Conservation (phyloP, 176 grass and related monocot genomes). For the Eleusine coracana region DNA sequence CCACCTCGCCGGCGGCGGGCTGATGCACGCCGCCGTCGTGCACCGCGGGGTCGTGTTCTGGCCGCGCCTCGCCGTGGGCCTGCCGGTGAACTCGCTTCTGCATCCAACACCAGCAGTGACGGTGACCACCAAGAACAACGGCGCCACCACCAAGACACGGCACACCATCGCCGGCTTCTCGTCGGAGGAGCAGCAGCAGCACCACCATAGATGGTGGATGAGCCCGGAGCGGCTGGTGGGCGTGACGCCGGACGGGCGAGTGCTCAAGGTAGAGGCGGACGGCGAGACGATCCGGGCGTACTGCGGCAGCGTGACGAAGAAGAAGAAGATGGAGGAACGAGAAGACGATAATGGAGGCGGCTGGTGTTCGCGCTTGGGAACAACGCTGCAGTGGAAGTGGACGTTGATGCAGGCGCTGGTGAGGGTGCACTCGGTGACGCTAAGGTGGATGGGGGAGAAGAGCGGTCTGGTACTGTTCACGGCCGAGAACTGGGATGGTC, state of each 20-base stretch:
- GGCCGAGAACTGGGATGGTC: not conserved
- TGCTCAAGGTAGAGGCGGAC: slow-evolving; percentile 17
- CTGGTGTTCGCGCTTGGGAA: too few species aligned
- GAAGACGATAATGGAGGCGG: too few species aligned
- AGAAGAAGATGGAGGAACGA: too few species aligned
- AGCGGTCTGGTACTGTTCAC: slow-evolving; percentile 34
- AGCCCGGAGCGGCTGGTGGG: not conserved
- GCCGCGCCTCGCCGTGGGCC: slow-evolving; percentile 10
- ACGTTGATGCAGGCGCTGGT: not conserved
- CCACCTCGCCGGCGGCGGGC: not conserved
- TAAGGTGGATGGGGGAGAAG: slow-evolving; percentile 36
- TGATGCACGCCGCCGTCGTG: slow-evolving; percentile 12
- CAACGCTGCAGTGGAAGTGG: not conserved
- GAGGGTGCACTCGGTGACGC: not conserved
- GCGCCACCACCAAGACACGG: not conserved
- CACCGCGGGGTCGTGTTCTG: slow-evolving; percentile 26
- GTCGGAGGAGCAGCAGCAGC: too few species aligned
- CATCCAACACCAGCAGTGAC: not conserved
- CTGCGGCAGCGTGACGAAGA: too few species aligned
- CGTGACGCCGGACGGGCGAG: slow-evolving; percentile 10
- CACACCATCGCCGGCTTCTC: not conserved
- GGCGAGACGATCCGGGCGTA: too few species aligned
- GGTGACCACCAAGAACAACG: not conserved
- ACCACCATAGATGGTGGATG: too few species aligned
- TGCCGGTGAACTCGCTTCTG: not conserved